phyloP scores from a whole-genome alignment of 2,329 filamentous ascomycete species.

The Thelonectria discophora region DNA sequence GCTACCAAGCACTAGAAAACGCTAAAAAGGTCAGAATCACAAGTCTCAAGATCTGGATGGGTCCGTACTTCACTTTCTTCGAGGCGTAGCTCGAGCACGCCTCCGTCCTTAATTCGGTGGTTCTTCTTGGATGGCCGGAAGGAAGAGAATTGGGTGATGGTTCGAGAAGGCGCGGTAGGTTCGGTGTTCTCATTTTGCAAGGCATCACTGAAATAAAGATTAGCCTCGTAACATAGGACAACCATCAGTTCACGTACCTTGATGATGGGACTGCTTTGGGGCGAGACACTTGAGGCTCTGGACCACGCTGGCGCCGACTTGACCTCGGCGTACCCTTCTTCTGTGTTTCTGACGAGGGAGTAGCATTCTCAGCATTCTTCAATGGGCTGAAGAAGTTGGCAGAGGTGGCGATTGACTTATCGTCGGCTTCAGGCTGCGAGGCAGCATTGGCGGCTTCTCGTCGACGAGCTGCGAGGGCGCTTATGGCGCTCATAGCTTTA shows the following conservation, averaged over 20 bases:
- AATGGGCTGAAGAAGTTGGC: conserved; percentile 45
- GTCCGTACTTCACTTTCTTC: conserved; percentile 58
- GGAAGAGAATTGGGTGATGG: conserved; percentile 52
- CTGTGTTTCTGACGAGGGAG: conserved; percentile 22
- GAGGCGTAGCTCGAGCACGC: conserved; percentile 54
- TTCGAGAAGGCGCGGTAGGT: conserved; percentile 5
- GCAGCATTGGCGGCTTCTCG: conserved; percentile 35
- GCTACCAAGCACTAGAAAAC: conserved; percentile 71
- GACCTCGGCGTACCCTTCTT: conserved; percentile 32
- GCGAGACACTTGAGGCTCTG: conserved; percentile 22
- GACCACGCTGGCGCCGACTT: conserved; percentile 20
- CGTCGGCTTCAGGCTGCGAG: conserved; percentile 31
- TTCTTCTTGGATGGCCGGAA: conserved; percentile 58
- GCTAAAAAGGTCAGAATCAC: conserved; percentile 51
- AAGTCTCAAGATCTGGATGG: too few species aligned
- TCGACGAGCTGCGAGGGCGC: conserved; percentile 49
- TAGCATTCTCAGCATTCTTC: conserved; percentile 31
- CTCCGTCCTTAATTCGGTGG: conserved; percentile 50
- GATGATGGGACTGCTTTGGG: conserved; percentile 19
- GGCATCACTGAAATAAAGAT: conserved; percentile 15
- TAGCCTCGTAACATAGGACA: neutral
- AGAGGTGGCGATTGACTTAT: conserved; percentile 30
- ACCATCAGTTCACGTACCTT: conserved; percentile 25
- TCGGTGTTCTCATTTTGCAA: conserved; percentile 11
- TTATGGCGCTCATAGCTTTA: conserved; percentile 48